Evolutionary conservation across 2,329 filamentous ascomycete genomes (phyloP).

Genomic region (Colletotrichum ledebouriae): DNA sequence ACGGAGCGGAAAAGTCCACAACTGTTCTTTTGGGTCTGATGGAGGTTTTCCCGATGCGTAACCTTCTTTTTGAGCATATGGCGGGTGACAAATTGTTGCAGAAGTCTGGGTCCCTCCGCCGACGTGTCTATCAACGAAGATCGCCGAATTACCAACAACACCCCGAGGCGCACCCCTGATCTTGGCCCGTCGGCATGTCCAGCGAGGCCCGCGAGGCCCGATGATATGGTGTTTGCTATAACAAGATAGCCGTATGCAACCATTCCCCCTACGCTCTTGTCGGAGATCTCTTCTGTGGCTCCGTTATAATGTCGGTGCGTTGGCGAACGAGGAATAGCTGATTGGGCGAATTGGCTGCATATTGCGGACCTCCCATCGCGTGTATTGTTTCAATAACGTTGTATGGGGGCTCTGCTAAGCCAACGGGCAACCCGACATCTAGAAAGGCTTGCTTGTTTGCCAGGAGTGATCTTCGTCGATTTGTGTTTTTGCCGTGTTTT

Average conservation of each 20-base stretch:
- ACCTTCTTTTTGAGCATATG: not conserved
- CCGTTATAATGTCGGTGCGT: not conserved
- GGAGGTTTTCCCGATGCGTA: not conserved
- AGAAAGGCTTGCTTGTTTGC: not conserved
- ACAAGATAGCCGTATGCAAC: not conserved
- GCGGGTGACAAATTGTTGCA: not conserved
- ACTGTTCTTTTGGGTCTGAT: not conserved
- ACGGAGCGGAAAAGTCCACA: not conserved
- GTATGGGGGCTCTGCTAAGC: not conserved
- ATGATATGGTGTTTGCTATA: not conserved
- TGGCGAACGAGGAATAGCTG: not conserved
- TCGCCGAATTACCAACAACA: not conserved
- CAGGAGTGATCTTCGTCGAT: constrained; percentile 11
- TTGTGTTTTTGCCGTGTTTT: constrained; percentile 1
- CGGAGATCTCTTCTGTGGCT: not conserved
- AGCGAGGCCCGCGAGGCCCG: too few species aligned
- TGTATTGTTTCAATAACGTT: too few species aligned
- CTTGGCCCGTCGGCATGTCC: too few species aligned
- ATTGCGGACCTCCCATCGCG: too few species aligned
- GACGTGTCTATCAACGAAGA: not conserved
- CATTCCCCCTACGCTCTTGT: not conserved
- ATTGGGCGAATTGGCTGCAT: not conserved
- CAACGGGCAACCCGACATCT: not conserved
- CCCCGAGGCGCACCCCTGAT: too few species aligned
- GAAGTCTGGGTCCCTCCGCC: not conserved